These are phyloP conservation scores for Arthrobotrys sinensis DNA, from an alignment of 2,329 filamentous ascomycete genomes.

Conservation along the genomic window DNA sequence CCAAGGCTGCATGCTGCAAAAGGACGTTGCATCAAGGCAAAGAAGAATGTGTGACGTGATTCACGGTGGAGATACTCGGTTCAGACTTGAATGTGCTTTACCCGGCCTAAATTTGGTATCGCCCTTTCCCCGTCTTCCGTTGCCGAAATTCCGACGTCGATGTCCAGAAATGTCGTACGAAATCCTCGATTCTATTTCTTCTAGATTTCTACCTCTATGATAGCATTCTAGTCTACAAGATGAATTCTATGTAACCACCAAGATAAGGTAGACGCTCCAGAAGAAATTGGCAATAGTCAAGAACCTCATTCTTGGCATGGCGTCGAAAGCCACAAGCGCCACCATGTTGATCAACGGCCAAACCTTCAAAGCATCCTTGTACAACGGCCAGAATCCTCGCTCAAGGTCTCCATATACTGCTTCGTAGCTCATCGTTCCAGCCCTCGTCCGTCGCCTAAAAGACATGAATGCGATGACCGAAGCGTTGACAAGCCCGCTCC, in stretches of 20 bases:
- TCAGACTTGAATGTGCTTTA: background rate
- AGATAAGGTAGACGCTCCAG: slow-evolving; percentile 55
- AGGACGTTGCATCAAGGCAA: slow-evolving; percentile 39
- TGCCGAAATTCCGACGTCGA: slow-evolving; percentile 33
- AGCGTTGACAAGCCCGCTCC: slow-evolving; percentile 50
- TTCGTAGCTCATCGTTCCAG: slow-evolving; percentile 43
- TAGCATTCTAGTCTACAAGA: slow-evolving; percentile 2
- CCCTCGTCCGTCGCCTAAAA: slow-evolving; percentile 43
- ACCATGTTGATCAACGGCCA: slow-evolving; percentile 53
- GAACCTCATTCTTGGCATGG: slow-evolving; percentile 58
- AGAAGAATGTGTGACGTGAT: slow-evolving; percentile 45
- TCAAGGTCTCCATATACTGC: slow-evolving; percentile 50
- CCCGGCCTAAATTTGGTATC: slow-evolving; percentile 36
- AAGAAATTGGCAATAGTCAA: slow-evolving; percentile 48
- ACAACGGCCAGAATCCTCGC: slow-evolving; percentile 41
- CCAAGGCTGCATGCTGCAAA: slow-evolving; percentile 25
- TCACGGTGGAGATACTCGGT: background rate
- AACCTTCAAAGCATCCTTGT: slow-evolving; percentile 51
- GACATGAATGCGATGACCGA: slow-evolving; percentile 55
- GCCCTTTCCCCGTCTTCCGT: slow-evolving; percentile 9
- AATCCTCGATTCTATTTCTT: background rate
- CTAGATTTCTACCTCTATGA: background rate
- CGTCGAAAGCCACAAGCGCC: slow-evolving; percentile 49
- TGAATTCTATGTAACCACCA: slow-evolving; percentile 37
- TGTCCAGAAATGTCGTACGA: slow-evolving; percentile 7